These are phyloP conservation scores for Candida dendrica DNA, from an alignment of 805 yeast species.

Conservation along the genomic window DNA sequence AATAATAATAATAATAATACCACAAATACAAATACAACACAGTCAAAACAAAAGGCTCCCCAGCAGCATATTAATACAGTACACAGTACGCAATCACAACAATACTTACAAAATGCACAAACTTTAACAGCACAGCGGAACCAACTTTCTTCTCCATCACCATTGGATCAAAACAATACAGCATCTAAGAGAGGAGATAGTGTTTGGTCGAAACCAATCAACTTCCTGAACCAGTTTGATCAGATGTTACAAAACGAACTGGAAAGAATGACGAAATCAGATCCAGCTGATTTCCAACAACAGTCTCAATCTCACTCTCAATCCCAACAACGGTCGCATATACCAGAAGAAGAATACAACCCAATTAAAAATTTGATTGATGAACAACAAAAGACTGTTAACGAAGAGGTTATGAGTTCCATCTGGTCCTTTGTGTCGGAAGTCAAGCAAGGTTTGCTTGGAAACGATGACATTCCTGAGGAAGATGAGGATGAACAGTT, in stretches of 20 bases:
- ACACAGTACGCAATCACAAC: background rate
- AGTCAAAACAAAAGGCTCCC: background rate
- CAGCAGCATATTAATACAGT: background rate
- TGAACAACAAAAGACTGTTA: slow-evolving; percentile 16
- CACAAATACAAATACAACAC: too few species aligned
- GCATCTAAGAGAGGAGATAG: slow-evolving; percentile 16
- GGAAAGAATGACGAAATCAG: slow-evolving; percentile 41
- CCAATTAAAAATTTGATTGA: slow-evolving; percentile 17
- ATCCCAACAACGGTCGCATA: background rate
- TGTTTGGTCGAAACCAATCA: slow-evolving; percentile 48
- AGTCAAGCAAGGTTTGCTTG: slow-evolving; percentile 34
- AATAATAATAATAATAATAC: too few species aligned
- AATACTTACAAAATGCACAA: slow-evolving; percentile 1
- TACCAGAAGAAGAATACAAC: background rate
- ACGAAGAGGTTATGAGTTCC: slow-evolving; percentile 30
- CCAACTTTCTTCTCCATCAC: background rate
- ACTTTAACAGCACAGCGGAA: slow-evolving; percentile 3
- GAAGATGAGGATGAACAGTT: background rate
- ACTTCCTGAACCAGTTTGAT: slow-evolving; percentile 61
- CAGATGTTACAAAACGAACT: slow-evolving; percentile 58
- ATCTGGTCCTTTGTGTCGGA: slow-evolving; percentile 47
- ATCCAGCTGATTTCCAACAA: slow-evolving; percentile 12
- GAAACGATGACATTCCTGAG: slow-evolving; percentile 20
- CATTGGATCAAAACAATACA: slow-evolving; percentile 1
- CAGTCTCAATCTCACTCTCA: background rate